Base-by-base conservation (phyloP, 805 yeast genomes). In the Candida peoriensis region DNA sequence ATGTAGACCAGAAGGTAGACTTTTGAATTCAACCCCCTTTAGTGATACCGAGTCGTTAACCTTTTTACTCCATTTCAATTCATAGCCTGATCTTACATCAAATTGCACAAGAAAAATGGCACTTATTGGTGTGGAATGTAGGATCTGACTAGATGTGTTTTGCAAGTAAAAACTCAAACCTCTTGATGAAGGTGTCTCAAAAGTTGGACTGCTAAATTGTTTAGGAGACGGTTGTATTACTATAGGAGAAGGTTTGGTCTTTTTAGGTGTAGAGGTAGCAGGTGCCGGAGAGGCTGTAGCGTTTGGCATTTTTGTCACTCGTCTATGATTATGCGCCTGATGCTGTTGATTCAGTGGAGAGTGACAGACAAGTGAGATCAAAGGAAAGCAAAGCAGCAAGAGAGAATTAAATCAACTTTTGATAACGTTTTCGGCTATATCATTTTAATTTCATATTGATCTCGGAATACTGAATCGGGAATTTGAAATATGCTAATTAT, bases 1-100 rank as follows among this genome's bases (percentile, higher is more conserved):
- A 48, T 81, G 88, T 3, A 78, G 60, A 2, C 89, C 87, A 0
- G 85, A 76, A 0, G 88, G 88, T 28, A 81, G 57, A n/a, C 78
- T 63, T 43, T 76, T 73, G 57, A 69, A 80, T 54, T 81, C 88
- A 4, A 80, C 49, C 10, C 70, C 69, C 20, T 63, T 55, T 18
- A 74, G 47, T 0, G 63, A 42, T 12, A 52, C 38, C 7, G 32
- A 19, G 4, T 53, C 49, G 28, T 57, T 58, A 7, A 50, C 32
- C 1, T 54, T 50, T 28, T 56, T 49, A 39, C 60, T 55, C 77
- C 78, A 72, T 34, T 60, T 63, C 24, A 71, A 42, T 32, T 62
- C 68, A 44, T 72, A 66, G 1, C 82, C 82, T 1, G 63, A 53
- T 22, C 64, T 65, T 12, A 70, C 71, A 46, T 76, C 76, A 47